Percentiles rank a stretch among this genome's conserved stretches.
These are phyloP conservation scores for Sporisorium graminicola DNA, from an alignment of 1,284 basidiomycete species.

Conservation along the genomic window DNA sequence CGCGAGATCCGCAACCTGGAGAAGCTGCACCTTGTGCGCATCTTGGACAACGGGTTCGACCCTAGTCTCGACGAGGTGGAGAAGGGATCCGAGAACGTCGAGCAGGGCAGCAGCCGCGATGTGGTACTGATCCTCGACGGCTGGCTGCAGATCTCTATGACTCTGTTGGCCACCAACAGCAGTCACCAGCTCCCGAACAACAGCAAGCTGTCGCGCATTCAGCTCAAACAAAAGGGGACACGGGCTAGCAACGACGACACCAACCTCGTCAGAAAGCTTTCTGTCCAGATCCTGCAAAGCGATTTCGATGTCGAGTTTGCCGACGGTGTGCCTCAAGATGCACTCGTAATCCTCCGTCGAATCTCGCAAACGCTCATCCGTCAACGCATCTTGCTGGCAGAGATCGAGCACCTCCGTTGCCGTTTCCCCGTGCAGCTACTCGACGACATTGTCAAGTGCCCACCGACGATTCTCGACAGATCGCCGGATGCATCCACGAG, in stretches of 20 bases:
- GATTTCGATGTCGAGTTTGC: constrained; percentile 49
- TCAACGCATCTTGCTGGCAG: constrained; percentile 47
- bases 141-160: constrained; percentile 53
- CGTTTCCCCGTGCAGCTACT: constrained; percentile 52
- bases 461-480: constrained; percentile 20
- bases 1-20: constrained; percentile 59
- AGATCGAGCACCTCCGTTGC: constrained; percentile 55
- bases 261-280: constrained; percentile 41
- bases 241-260: constrained; percentile 35
- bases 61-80: constrained; percentile 34
- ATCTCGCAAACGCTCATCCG: constrained; percentile 50
- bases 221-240: constrained; percentile 45
- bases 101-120: constrained; percentile 28
- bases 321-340: constrained; percentile 36
- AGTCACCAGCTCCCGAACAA: constrained; percentile 32
- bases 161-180: constrained; percentile 35
- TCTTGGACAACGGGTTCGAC: constrained; percentile 43
- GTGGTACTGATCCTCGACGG: constrained; percentile 53
- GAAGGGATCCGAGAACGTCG: constrained; percentile 23
- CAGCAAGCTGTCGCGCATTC: constrained; percentile 48
- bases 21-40: constrained; percentile 57
- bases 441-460: constrained; percentile 17
- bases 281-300: constrained; percentile 37
- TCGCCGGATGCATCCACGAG: constrained; percentile 27
- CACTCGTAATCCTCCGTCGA: constrained; percentile 45